Evolutionary conservation across 495 filamentous ascomycete genomes (phyloP).

Genomic region (Aspergillus saccharolyticus): DNA sequence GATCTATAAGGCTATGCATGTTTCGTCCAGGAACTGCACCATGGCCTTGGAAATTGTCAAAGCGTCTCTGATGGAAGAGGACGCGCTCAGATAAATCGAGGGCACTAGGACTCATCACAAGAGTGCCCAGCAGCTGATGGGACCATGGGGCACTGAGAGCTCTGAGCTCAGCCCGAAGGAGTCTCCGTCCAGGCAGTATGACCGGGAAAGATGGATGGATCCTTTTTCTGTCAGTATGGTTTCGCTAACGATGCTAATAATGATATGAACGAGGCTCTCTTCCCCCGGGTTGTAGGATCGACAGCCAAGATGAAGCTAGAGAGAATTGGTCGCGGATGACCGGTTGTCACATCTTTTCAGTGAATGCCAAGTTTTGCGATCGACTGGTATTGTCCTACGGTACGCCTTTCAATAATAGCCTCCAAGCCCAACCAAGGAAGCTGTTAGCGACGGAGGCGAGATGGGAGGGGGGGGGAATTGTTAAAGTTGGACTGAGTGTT

Average conservation of each 20-base stretch:
- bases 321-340: neutral
- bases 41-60: neutral
- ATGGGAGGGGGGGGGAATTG: too few relatives aligned
- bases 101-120: neutral
- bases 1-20: neutral
- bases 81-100: neutral
- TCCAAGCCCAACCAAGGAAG: neutral
- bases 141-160: neutral
- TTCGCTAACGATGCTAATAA: neutral
- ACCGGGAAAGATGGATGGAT: neutral
- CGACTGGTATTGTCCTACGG: neutral
- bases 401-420: neutral
- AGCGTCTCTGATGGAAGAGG: neutral
- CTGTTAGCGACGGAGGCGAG: neutral
- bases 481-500: too few relatives aligned
- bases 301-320: neutral
- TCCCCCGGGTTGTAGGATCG: neutral
- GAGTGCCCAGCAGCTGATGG: neutral
- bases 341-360: neutral
- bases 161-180: neutral
- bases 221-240: neutral
- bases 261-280: neutral
- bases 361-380: neutral
- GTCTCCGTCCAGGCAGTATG: neutral
- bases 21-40: neutral